Evolutionary conservation across 163 green algal genomes (phyloP), one percentile per base, ranked within the genome.

Genomic region (Trebouxiophyceae sp.): DNA sequence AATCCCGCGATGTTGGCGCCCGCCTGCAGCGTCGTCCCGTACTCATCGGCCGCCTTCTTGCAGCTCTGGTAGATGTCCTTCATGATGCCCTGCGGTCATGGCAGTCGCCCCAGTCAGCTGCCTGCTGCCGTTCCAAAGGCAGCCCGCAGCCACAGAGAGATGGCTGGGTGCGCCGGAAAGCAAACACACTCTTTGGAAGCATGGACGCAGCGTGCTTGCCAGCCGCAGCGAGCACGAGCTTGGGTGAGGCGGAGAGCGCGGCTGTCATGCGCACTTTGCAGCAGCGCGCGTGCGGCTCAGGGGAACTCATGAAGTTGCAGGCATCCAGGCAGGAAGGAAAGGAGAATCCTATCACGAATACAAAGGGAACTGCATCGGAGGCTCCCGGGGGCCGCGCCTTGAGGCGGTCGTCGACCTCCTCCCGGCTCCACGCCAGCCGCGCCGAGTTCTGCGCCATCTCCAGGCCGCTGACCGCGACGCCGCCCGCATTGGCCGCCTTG

Each of bases 1-100:
- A 90, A 91, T n/a, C 77, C 81, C 1, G 85, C 85, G 60, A 96
- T 95, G 66, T 96, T 94, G 45, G 88, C 85, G 0, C 88, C 88
- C 24, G 69, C 83, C 32, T 82, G 74, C 45, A 93, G 70, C 26
- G 54, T 77, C 0, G 78, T 81, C 45, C 68, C 65, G 50, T 90
- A 95, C 73, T 91, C 78, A 57, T 86, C 79, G 26, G 81, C 63
- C 0, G 81, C 82, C 6, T 62, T 45, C 33, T 79, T 81, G 33
- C 69, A 80, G 12, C 80, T 60, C 12, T 63, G 31, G 77, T 85
- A 92, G 62, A 95, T 92, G 68, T 65, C 61, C 33, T 83, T 68
- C 87, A 95, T 95, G 75, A 95, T 93, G 65, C 45, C 71, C 71
- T 88, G 66, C 60, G 63, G n/a, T n/a, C n/a, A n/a, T n/a, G n/a